A percentile compares a stretch with the other conserved stretches of the same genome.
Evolutionary conservation across 345 rosid species (phyloP).

Genomic region (Eucalyptus rudis): DNA sequence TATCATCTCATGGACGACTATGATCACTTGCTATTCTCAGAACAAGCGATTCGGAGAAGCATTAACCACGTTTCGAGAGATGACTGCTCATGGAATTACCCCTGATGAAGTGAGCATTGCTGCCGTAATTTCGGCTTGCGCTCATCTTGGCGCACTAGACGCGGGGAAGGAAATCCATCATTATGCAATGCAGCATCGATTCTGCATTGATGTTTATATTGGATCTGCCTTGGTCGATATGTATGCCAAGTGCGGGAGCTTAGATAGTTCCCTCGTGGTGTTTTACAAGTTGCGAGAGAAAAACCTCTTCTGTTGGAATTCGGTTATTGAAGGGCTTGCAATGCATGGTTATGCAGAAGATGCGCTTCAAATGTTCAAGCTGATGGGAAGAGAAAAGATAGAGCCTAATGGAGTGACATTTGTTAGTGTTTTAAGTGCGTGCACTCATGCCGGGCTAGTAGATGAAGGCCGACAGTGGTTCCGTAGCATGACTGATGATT

Average conservation of each 20-base stretch:
- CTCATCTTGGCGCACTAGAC: conserved; percentile 68
- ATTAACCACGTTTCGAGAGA: conserved; percentile 34
- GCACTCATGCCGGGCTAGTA: conserved; percentile 76
- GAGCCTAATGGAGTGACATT: conserved; percentile 65
- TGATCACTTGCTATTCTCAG: conserved; percentile 60
- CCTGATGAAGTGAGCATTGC: conserved; percentile 71
- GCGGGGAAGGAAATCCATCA: conserved; percentile 55
- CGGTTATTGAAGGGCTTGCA: conserved; percentile 70
- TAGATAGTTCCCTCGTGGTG: conserved; percentile 44
- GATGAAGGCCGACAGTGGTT: conserved; percentile 51
- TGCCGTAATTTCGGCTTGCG: conserved; percentile 70
- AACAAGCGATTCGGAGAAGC: conserved; percentile 54
- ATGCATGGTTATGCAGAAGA: conserved; percentile 53
- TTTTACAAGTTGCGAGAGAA: conserved; percentile 59
- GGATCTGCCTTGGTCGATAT: conserved; percentile 79
- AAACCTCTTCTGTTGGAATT: conserved; percentile 79
- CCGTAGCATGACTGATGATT: conserved; percentile 34
- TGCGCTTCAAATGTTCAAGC: conserved; percentile 48
- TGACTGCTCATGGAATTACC: conserved; percentile 25
- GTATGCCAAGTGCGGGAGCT: conserved; percentile 80
- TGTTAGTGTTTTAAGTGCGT: conserved; percentile 62
- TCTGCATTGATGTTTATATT: conserved; percentile 57
- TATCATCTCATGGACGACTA: conserved; percentile 64
- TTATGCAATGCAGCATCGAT: conserved; percentile 29
- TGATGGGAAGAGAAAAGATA: conserved; percentile 40